phyloP scores from a whole-genome alignment of 2,329 filamentous ascomycete genomes.

The Colletotrichum sp. region DNA sequence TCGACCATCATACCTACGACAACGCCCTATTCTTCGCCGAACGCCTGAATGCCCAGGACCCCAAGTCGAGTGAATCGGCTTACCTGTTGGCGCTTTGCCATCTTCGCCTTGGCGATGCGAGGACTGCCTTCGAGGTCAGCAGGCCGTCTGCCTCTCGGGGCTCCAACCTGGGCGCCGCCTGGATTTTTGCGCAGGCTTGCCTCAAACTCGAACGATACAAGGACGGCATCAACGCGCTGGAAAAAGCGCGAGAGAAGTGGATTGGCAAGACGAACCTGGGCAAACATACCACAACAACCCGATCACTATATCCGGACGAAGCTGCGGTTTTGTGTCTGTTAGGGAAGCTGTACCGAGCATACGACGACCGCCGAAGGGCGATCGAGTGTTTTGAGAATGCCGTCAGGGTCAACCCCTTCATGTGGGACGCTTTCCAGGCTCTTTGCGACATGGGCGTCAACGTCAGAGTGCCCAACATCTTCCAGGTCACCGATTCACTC shows the following conservation, averaged over 20 bases:
- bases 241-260: slow-evolving; percentile 83
- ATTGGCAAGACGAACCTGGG: slow-evolving; percentile 77
- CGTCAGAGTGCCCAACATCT: slow-evolving; percentile 84
- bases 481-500: slow-evolving; percentile 70
- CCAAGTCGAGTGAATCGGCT: slow-evolving; percentile 77
- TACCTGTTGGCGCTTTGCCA: slow-evolving; percentile 88
- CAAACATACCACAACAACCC: slow-evolving; percentile 78
- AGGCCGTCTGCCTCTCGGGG: slow-evolving; percentile 74
- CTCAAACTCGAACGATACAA: slow-evolving; percentile 78
- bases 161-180: slow-evolving; percentile 83
- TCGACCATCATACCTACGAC: slow-evolving; percentile 88
- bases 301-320: slow-evolving; percentile 81
- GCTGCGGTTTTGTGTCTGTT: slow-evolving; percentile 83
- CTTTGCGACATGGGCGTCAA: slow-evolving; percentile 88
- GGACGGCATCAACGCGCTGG: slow-evolving; percentile 83
- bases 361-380: slow-evolving; percentile 84
- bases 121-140: slow-evolving; percentile 84
- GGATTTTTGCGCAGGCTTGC: slow-evolving; percentile 90
- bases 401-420: slow-evolving; percentile 89
- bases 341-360: slow-evolving; percentile 84
- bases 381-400: slow-evolving; percentile 87
- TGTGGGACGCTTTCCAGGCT: slow-evolving; percentile 95
- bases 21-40: slow-evolving; percentile 96
- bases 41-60: slow-evolving; percentile 83
- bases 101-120: slow-evolving; percentile 80